phyloP scores from a whole-genome alignment of 495 filamentous ascomycete genomes.

The Lineolata rhizophorae region DNA sequence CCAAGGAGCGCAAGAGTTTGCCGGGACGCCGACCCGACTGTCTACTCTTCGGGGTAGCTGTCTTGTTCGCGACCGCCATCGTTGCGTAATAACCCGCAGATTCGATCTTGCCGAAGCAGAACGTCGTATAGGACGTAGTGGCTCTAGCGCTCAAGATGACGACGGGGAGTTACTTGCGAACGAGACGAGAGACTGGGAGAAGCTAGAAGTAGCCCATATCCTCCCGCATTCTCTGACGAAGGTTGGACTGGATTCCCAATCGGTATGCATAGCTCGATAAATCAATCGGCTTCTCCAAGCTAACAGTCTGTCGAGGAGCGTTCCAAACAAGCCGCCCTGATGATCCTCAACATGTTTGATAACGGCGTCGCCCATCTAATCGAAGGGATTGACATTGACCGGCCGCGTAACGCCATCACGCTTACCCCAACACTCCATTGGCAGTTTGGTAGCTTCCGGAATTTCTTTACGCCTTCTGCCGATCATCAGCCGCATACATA shows the following conservation, averaged over 20 bases:
- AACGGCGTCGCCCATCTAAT: neutral
- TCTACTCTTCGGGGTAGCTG: neutral
- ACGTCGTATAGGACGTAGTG: neutral
- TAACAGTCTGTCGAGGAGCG: neutral
- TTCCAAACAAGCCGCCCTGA: neutral
- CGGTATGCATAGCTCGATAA: neutral
- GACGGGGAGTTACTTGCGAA: neutral
- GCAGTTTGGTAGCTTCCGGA: neutral
- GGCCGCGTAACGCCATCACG: neutral
- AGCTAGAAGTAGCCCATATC: neutral
- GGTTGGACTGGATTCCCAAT: neutral
- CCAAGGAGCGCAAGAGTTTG: neutral
- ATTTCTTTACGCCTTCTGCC: neutral
- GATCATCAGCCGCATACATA: neutral
- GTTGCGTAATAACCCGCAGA: neutral
- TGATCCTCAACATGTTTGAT: neutral
- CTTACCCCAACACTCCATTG: neutral
- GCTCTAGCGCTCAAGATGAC: neutral
- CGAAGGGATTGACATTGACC: neutral
- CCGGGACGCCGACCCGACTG: neutral
- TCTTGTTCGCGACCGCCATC: neutral
- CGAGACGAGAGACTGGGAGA: no score
- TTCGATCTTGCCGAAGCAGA: neutral
- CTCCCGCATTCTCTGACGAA: neutral
- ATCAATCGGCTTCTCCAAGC: neutral